Evolutionary conservation across 106 monocot genomes (phyloP), one percentile per base, ranked within the genome.

Genomic region (Dendrobium huoshanense): DNA sequence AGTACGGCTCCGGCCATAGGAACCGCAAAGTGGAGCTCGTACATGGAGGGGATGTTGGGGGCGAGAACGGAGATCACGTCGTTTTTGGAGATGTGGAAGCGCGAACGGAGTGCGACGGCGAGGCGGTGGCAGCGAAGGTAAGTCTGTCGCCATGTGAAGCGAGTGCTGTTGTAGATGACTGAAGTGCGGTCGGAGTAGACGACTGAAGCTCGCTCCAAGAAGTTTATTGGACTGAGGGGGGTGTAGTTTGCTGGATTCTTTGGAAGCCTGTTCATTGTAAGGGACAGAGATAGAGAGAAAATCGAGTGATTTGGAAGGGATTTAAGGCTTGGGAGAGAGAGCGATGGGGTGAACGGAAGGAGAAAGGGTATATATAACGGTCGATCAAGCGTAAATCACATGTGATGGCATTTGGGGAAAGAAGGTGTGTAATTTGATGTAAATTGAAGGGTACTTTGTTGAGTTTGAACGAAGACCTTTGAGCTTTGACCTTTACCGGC

Each of bases 1-100:
- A 94, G 83, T 43, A 96, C 88, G 2, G 93, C 93, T 5, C 95
- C 96, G 25, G 88, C 84, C 93, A 96, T 96, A 29, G 93, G 94
- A 42, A 96, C 96, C 9, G 79, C 93, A 55, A 96, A 96, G 83
- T 96, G 96, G 86, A 90, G 81, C 81, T 96, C 94, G 73, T 89
- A 91, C 24, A 88, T 31, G 0, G 93, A 91, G 5, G 93, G 91
- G 1, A 90, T 58, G 75, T 96, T 96, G 0, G 96, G 94, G 0
- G 96, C 91, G 0, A 93, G 79, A 9, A 96, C 87, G 0, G 96
- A 96, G 2, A 96, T 90, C 78, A 96, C 94, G 70, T 96, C 90
- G 75, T 86, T 89, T 80, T 90, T 92, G 49, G 82, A 73, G 20
- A 96, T 25, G 68, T 67, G 77, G 16, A 94, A 58, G 8, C 87